phyloP scores from a whole-genome alignment of 129 eudicot genomes.

The Flaveria bidentis region DNA sequence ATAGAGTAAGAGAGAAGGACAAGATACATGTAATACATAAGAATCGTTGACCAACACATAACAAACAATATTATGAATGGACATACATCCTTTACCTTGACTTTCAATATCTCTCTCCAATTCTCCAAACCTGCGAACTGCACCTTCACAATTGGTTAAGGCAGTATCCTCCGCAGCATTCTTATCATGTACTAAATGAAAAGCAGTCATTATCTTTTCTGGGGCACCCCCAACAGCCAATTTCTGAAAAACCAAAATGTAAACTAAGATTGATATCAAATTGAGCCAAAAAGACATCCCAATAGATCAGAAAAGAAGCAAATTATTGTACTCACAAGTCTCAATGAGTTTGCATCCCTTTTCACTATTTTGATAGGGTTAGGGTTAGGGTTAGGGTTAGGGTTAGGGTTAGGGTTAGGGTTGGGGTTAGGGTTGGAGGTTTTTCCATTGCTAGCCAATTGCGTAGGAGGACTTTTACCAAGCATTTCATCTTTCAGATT shows the following conservation, averaged over 20 bases:
- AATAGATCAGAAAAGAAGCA: not conserved
- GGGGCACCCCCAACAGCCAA: slow-evolving; percentile 77
- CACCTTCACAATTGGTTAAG: slow-evolving; percentile 55
- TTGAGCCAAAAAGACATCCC: slow-evolving; percentile 17
- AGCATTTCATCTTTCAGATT: slow-evolving; percentile 76
- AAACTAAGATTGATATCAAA: slow-evolving; percentile 21
- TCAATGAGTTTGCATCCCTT: slow-evolving; percentile 74
- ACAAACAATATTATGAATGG: not conserved
- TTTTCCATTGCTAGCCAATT: slow-evolving; percentile 50
- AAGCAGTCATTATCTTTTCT: slow-evolving; percentile 75
- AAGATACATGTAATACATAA: not conserved
- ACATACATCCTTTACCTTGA: slow-evolving; percentile 53
- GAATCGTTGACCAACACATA: slow-evolving; percentile 15
- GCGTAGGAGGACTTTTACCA: slow-evolving; percentile 55
- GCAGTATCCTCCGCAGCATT: slow-evolving; percentile 59
- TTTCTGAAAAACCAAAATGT: slow-evolving; percentile 55
- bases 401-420: slow-evolving; percentile 41
- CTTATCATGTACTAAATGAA: slow-evolving; percentile 73
- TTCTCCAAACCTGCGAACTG: slow-evolving; percentile 51
- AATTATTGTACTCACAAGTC: slow-evolving; percentile 62
- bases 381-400: slow-evolving; percentile 47
- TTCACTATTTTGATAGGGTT: slow-evolving; percentile 73
- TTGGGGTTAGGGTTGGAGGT: slow-evolving; percentile 52
- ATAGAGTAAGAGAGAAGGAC: not conserved
- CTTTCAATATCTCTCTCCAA: slow-evolving; percentile 61